Evolutionary conservation across 2,329 filamentous ascomycete genomes (phyloP), one percentile per base, ranked within the genome.

Genomic region (Aspergillus brasiliensis): DNA sequence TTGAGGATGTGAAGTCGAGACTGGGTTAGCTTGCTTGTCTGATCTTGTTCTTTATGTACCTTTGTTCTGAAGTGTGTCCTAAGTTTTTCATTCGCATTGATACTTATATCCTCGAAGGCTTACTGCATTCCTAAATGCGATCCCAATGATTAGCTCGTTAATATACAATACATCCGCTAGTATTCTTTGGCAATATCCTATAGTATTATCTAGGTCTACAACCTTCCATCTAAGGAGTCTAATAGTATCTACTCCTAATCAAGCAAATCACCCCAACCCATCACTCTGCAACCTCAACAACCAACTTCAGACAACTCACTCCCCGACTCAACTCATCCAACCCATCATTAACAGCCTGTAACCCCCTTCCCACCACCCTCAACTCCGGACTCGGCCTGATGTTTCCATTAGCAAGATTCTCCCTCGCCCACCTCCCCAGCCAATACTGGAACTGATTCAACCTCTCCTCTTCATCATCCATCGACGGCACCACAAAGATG

Each of bases 221-320:
- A 2, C 1, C 4, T 2, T 6, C 31, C 31, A 34, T 34, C 4
- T 34, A 5, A 5, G 6, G 3, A 0, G 11, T 15, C 31, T 6
- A 6, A 11, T 5, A 11, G 1, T 31, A 11, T 11, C 4, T 11
- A 11, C 3, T 13, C 28, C 28, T 25, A 5, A 31, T 2, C 28
- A 31, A 31, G 28, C 4, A 31, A 31, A 31, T 1, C 10, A 31
- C 4, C 11, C 6, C 13, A 13, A 2, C 4, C 31, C 31, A 34
- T 71, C 57, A 79, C 51, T 75, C 69, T 0, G 59, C 62, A 67
- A 80, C 31, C 58, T 81, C 74, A 51, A 81, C 65, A 38, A 81
- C 70, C 57, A 81, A 69, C 67, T 81, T 81, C 0, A 66, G 71
- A 61, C 78, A 80, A 47, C 78, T 81, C 11, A 81, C 77, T 0